phyloP scores from a whole-genome alignment of 2,329 filamentous ascomycete species.

The Verticillium klebahnii region DNA sequence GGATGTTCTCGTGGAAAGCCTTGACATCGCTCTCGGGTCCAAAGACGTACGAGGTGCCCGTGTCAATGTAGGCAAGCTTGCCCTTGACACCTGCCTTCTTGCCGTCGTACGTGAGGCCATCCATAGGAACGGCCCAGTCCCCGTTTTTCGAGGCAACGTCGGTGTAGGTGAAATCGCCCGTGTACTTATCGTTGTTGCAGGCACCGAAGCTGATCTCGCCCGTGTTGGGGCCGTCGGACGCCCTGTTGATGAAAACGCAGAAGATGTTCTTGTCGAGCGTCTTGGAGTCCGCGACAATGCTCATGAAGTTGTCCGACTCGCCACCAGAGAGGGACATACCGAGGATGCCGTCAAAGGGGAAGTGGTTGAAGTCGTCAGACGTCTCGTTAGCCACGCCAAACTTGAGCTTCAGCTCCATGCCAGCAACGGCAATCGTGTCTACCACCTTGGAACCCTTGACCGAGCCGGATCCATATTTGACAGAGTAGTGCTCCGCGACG shows the following conservation, averaged over 20 bases:
- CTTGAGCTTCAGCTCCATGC: slow-evolving; percentile 56
- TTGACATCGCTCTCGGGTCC: slow-evolving; percentile 63
- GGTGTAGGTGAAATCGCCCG: slow-evolving; percentile 65
- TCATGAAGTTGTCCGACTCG: slow-evolving; percentile 62
- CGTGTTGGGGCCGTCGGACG: slow-evolving; percentile 59
- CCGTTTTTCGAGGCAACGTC: slow-evolving; percentile 43
- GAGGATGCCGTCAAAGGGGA: slow-evolving; percentile 84
- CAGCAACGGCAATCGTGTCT: slow-evolving; percentile 65
- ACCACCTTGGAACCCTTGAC: slow-evolving; percentile 62
- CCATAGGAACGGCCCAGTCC: slow-evolving; percentile 71
- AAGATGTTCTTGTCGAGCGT: slow-evolving; percentile 62
- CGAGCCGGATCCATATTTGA: slow-evolving; percentile 73
- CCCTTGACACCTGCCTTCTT: slow-evolving; percentile 51
- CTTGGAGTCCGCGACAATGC: slow-evolving; percentile 52
- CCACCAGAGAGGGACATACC: slow-evolving; percentile 65
- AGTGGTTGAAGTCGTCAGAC: slow-evolving; percentile 69
- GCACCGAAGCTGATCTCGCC: slow-evolving; percentile 77
- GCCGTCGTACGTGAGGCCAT: slow-evolving; percentile 60
- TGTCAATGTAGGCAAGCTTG: slow-evolving; percentile 70
- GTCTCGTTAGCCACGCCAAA: slow-evolving; percentile 72
- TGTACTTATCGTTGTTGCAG: slow-evolving; percentile 61
- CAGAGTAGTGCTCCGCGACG: slow-evolving; percentile 49
- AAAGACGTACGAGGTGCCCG: slow-evolving; percentile 76
- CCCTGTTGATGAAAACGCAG: slow-evolving; percentile 65
- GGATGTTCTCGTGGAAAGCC: slow-evolving; percentile 60